These are phyloP conservation scores for Metarhizium humberi DNA, from an alignment of 2,329 filamentous ascomycete species.

Conservation along the genomic window DNA sequence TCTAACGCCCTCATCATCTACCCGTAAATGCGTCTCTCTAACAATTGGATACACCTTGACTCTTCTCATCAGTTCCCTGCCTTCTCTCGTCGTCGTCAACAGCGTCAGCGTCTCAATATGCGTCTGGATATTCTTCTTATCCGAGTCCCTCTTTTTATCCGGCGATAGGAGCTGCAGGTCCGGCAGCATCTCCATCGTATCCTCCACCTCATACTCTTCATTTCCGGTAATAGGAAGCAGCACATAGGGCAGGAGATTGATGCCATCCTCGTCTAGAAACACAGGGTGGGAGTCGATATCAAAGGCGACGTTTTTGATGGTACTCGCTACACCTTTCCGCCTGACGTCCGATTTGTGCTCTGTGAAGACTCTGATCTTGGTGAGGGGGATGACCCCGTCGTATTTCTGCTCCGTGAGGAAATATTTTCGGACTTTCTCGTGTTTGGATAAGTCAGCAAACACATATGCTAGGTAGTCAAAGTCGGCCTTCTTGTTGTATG, in stretches of 20 bases:
- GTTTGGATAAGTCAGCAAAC: slow-evolving; percentile 86
- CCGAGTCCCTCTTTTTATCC: slow-evolving; percentile 77
- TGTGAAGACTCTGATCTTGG: slow-evolving; percentile 90
- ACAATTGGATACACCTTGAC: slow-evolving; percentile 85
- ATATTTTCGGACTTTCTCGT: slow-evolving; percentile 64
- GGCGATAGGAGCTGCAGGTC: slow-evolving; percentile 84
- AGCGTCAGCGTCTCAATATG: slow-evolving; percentile 85
- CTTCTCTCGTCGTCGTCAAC: slow-evolving; percentile 67
- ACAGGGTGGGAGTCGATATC: slow-evolving; percentile 62
- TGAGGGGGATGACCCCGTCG: slow-evolving; percentile 77
- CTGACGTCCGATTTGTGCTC: slow-evolving; percentile 78
- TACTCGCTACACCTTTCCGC: slow-evolving; percentile 87
- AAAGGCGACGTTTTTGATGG: slow-evolving; percentile 90
- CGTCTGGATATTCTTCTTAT: slow-evolving; percentile 68
- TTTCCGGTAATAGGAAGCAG: slow-evolving; percentile 79
- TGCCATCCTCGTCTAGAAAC: slow-evolving; percentile 61
- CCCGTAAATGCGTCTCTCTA: slow-evolving; percentile 71
- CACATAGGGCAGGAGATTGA: slow-evolving; percentile 81
- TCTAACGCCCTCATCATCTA: slow-evolving; percentile 68
- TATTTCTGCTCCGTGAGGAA: slow-evolving; percentile 67
- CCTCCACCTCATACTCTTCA: slow-evolving; percentile 83
- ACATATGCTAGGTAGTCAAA: slow-evolving; percentile 92
- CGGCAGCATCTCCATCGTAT: slow-evolving; percentile 75
- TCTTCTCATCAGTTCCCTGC: slow-evolving; percentile 63
- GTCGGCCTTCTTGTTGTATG: slow-evolving; percentile 75